Base-by-base conservation (phyloP, 202 grass and related monocot species). In the Hordeum pubiflorum region DNA sequence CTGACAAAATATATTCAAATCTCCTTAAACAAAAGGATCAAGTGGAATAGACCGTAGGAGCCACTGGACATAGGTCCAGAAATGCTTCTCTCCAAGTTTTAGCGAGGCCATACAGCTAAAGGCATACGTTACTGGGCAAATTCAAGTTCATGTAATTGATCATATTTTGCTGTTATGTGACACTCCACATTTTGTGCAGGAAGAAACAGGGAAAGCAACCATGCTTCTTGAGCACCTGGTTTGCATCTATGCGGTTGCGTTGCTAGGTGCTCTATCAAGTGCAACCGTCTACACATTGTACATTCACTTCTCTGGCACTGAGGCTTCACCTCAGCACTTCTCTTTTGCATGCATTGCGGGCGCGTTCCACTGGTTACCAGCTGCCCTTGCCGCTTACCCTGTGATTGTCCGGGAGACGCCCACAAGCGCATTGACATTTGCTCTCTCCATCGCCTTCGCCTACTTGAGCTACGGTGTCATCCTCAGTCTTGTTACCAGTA, bases 311-410 rank as follows among this genome's bases (percentile, higher is more conserved):
- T 77, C 58, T 12, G 55, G 75, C 31, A 46, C 75, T 6, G 63
- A 80, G 4, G 76, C 72, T 87, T 83, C 85, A 48, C 33, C 68
- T 69, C 58, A 83, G 57, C 63, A 86, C 65, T 93, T 90, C 87
- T 83, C 65, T 32, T 80, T 90, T 27, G 85, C 79, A 14, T 93
- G 87, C 57, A 20, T 93, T 81, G 91, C 87, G 15, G 91, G 91
- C 69, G 79, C 82, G 3, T 90, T 93, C 82, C 82, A 90, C 18
- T 93, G 91, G 91, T 63, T 90, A 61, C 91, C 87, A 33, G 82
- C 87, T 76, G 67, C 63, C 58, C 68, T 93, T 14, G 60, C 87
- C 3, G 70, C 70, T 43, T 90, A 88, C 82, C 87, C 70, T 44
- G 79, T 87, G 70, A 83, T 88, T 74, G 44, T 85, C 7, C 72